Evolutionary conservation across 108 stramenopile genomes (phyloP).

Genomic region (Pseudonitzschia pungens): DNA sequence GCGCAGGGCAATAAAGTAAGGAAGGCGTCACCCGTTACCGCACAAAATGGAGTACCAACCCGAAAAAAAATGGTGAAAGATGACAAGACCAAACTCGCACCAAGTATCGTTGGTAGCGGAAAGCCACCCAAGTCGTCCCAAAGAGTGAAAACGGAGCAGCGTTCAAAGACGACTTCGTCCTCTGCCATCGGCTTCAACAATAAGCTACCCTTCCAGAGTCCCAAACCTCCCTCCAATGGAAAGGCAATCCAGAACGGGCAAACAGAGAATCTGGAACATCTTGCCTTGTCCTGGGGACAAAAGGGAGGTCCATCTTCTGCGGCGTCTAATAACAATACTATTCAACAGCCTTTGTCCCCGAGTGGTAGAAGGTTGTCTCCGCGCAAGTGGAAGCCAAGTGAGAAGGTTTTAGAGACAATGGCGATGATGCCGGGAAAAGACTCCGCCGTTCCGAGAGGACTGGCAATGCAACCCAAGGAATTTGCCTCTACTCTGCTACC

Average conservation of each 20-base stretch:
- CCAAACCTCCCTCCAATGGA: slow-evolving; percentile 13
- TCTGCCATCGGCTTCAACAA: background rate
- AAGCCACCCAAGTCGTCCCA: background rate
- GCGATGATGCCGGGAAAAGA: background rate
- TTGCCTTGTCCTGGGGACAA: slow-evolving; percentile 2
- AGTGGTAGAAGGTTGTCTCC: slow-evolving; percentile 7
- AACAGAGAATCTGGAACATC: background rate
- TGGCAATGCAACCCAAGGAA: background rate
- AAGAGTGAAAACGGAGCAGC: background rate
- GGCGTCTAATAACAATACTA: background rate
- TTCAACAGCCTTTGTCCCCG: background rate
- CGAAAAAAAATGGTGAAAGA: slow-evolving; percentile 8
- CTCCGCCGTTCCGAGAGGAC: background rate
- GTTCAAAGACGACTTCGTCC: background rate
- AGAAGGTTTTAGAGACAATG: slow-evolving; percentile 19
- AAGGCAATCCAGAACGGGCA: background rate
- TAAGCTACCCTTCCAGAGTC: slow-evolving; percentile 17
- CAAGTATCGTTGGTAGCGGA: background rate
- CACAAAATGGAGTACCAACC: too few species aligned
- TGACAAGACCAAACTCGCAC: background rate
- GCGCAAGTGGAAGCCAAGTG: slow-evolving; percentile 34
- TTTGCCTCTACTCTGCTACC: too few species aligned
- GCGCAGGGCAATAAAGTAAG: background rate
- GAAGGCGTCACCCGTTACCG: background rate
- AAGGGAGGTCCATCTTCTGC: background rate